Evolutionary conservation across 257 asterid species (phyloP).

Genomic region (Forsythia viridissima): DNA sequence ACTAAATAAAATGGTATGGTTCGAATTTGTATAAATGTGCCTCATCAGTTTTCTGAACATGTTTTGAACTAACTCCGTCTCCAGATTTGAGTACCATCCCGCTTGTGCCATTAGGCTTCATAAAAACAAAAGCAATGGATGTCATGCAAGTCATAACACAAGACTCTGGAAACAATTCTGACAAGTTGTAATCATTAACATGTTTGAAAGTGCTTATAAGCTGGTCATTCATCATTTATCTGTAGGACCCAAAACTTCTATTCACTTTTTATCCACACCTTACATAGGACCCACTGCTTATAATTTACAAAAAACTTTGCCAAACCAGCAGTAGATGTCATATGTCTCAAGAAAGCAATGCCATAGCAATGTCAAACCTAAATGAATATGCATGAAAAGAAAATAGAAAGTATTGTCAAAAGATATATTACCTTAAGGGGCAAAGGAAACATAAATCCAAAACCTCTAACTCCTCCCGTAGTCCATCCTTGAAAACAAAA

Average conservation of each 20-base stretch:
- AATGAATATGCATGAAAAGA: not conserved
- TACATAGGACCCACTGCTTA: too few relatives aligned
- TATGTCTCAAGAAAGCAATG: not conserved
- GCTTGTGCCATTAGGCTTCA: slow-evolving; percentile 73
- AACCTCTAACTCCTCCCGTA: slow-evolving; percentile 66
- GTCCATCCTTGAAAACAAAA: slow-evolving; percentile 40
- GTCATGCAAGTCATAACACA: slow-evolving; percentile 4
- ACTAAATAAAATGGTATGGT: too few relatives aligned
- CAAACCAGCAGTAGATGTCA: not conserved
- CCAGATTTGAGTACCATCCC: slow-evolving; percentile 59
- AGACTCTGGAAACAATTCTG: not conserved
- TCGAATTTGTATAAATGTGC: slow-evolving; percentile 46
- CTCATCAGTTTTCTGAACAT: slow-evolving; percentile 66
- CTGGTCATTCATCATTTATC: too few relatives aligned
- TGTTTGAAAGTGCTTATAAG: too few relatives aligned
- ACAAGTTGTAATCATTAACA: not conserved
- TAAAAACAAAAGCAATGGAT: slow-evolving; percentile 26
- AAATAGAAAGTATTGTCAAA: not conserved
- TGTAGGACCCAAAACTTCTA: too few relatives aligned
- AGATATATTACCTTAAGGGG: slow-evolving; percentile 11
- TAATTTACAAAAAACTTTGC: too few relatives aligned
- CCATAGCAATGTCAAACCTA: not conserved
- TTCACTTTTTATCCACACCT: too few relatives aligned
- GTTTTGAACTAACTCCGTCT: slow-evolving; percentile 66
- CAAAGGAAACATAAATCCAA: slow-evolving; percentile 46